These are phyloP conservation scores for Colletotrichum sp. DNA, from an alignment of 2,329 filamentous ascomycete species.

Conservation along the genomic window DNA sequence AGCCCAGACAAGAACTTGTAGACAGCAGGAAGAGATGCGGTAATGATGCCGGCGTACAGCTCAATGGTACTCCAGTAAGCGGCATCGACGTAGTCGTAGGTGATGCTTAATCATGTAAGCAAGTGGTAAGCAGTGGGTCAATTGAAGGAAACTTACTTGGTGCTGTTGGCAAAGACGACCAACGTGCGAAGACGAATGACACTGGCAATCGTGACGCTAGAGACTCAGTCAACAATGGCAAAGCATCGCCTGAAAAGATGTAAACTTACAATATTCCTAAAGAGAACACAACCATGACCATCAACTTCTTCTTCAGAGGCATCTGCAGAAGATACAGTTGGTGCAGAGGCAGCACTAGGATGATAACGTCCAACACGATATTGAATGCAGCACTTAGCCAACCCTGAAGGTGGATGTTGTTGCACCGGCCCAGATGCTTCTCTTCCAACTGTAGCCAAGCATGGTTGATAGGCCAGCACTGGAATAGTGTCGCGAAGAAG, in stretches of 20 bases:
- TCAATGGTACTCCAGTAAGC: constrained; percentile 19
- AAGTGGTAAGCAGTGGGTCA: too few species aligned
- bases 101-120: not conserved
- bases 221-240: too few species aligned
- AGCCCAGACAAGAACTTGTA: not conserved
- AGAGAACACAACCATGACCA: constrained; percentile 22
- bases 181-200: not conserved
- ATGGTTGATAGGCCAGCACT: constrained; percentile 6
- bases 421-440: not conserved
- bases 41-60: not conserved
- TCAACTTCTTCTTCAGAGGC: constrained; percentile 22
- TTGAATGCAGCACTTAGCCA: constrained; percentile 20
- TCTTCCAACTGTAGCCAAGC: not conserved
- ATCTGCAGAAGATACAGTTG: constrained; percentile 24
- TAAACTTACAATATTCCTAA: constrained; percentile 24
- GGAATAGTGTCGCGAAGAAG: constrained; percentile 2
- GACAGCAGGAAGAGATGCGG: not conserved
- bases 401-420: constrained; percentile 5
- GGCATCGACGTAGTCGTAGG: not conserved
- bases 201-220: constrained; percentile 5
- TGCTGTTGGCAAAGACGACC: not conserved
- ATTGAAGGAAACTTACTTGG: not conserved
- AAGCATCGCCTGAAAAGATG: not conserved
- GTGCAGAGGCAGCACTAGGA: constrained; percentile 23
- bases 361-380: constrained; percentile 24